Conservation (phyloP, 164 flowering plant genomes). For the Liquidambar formosana region DNA sequence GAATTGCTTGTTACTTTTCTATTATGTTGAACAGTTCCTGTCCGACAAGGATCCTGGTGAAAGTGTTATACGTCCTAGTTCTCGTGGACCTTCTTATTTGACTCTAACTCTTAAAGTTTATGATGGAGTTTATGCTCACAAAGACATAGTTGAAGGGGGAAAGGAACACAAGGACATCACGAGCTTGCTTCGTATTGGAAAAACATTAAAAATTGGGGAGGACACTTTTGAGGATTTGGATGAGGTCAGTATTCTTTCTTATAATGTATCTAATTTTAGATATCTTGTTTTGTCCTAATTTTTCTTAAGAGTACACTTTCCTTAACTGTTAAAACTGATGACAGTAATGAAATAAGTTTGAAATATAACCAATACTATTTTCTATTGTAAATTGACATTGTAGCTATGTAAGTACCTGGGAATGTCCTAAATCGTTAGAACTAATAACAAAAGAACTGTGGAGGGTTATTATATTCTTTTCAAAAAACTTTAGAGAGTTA, state of each 20-base stretch:
- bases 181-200: conserved; percentile 91
- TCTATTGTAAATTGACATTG: not conserved
- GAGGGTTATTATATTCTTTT: too few relatives aligned
- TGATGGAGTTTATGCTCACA: conserved; percentile 95
- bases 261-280: not conserved
- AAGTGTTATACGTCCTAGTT: conserved; percentile 90
- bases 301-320: not conserved
- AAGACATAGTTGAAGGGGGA: conserved; percentile 87
- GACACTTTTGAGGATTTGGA: conserved; percentile 96
- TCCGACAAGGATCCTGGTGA: conserved; percentile 92
- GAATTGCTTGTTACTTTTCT: not conserved
- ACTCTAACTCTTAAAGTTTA: conserved; percentile 85
- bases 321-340: not conserved
- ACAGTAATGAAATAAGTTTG: not conserved
- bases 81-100: conserved; percentile 80
- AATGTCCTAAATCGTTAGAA: too few relatives aligned
- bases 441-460: too few relatives aligned
- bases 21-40: conserved; percentile 51
- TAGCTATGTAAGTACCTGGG: not conserved
- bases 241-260: conserved; percentile 49
- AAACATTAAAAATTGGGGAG: conserved; percentile 88
- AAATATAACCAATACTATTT: not conserved
- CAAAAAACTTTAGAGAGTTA: too few relatives aligned
- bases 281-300: not conserved
- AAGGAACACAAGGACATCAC: conserved; percentile 92